Conservation (phyloP, 2,329 filamentous ascomycete species). For the Spiromastix sp. region DNA sequence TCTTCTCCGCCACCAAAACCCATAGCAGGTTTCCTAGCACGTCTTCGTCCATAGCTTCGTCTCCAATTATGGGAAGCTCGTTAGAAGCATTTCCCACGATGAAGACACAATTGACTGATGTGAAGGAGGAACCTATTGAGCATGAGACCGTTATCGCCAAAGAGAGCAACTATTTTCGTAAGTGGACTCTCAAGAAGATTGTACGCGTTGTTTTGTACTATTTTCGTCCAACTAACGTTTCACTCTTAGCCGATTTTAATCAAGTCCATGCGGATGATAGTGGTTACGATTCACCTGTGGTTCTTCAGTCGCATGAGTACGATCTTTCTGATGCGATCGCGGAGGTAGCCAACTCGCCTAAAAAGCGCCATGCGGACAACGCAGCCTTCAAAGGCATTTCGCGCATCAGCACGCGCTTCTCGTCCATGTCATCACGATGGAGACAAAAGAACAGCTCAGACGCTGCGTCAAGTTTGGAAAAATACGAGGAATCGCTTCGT, state of each 20-base stretch:
- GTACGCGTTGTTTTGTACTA: too few species aligned
- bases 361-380: constrained; percentile 44
- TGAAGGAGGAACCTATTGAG: constrained; percentile 73
- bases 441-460: constrained; percentile 28
- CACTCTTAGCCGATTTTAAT: constrained; percentile 26
- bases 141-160: constrained; percentile 45
- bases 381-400: constrained; percentile 41
- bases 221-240: constrained; percentile 10
- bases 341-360: constrained; percentile 46
- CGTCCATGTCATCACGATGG: constrained; percentile 54
- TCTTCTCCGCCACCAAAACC: constrained; percentile 28
- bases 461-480: constrained; percentile 19
- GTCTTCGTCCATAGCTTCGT: constrained; percentile 60
- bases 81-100: constrained; percentile 40
- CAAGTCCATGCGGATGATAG: constrained; percentile 16
- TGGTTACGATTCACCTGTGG: constrained; percentile 21
- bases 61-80: constrained; percentile 41
- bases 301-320: constrained; percentile 25
- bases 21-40: constrained; percentile 50
- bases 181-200: constrained; percentile 30
- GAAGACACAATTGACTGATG: constrained; percentile 64
- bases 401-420: constrained; percentile 59
- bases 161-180: constrained; percentile 62
- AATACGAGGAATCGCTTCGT: constrained; percentile 22
- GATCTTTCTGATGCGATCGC: constrained; percentile 53